A percentile compares a stretch with the other conserved stretches of the same genome.
These are phyloP conservation scores for Tulasnella sp. DNA, from an alignment of 768 basidiomycete species.

Conservation along the genomic window DNA sequence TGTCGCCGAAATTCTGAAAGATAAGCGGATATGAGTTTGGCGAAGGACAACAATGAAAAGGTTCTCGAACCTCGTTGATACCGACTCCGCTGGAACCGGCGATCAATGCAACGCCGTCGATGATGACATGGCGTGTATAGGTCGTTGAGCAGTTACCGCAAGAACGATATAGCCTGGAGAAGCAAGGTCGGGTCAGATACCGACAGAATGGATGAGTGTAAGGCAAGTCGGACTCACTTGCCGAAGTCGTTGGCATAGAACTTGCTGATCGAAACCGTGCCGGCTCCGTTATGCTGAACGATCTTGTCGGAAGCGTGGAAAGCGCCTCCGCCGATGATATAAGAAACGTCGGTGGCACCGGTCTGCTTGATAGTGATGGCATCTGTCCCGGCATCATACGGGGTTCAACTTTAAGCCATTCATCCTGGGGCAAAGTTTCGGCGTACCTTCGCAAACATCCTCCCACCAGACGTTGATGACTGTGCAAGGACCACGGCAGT, in stretches of 20 bases:
- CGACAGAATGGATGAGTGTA: neutral
- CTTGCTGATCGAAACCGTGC: constrained; percentile 2
- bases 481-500: neutral
- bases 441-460: constrained; percentile 22
- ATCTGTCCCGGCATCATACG: neutral
- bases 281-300: constrained; percentile 18
- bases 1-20: constrained; percentile 8
- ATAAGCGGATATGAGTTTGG: neutral
- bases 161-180: constrained; percentile 11
- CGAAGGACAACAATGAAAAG: neutral
- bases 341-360: neutral
- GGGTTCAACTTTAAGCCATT: neutral
- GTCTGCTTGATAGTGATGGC: constrained; percentile 12
- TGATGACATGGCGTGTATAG: neutral
- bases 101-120: neutral
- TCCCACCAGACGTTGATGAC: constrained; percentile 2
- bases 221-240: neutral
- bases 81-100: neutral
- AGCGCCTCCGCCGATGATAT: constrained; percentile 20
- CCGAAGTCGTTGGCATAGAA: constrained; percentile 7
- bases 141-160: constrained; percentile 20
- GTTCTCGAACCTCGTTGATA: neutral
- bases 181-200: neutral
- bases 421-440: neutral
- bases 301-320: constrained; percentile 18